Conservation (phyloP, 192 early-diverging fungal species). For the Coemansia sp. region DNA sequence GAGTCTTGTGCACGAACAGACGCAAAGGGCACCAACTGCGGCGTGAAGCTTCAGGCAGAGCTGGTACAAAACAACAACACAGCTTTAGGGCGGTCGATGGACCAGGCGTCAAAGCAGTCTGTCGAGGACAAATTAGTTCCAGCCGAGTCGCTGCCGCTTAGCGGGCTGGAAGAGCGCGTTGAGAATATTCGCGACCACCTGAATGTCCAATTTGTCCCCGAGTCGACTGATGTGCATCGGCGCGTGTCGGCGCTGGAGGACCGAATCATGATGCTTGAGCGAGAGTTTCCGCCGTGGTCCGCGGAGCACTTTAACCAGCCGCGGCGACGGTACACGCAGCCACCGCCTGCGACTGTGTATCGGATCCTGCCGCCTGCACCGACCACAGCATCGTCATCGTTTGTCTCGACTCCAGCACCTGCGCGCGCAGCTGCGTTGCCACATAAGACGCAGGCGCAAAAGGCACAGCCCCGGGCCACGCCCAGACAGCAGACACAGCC, state of each 20-base stretch:
- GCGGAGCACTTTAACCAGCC: conserved; percentile 71
- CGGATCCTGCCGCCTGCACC: conserved; percentile 20
- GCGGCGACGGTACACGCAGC: conserved; percentile 29
- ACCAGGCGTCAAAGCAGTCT: not conserved
- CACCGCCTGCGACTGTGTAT: conserved; percentile 37
- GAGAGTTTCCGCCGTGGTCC: conserved; percentile 75
- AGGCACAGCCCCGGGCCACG: not conserved
- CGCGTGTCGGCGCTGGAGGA: conserved; percentile 75
- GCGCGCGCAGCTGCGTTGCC: not conserved
- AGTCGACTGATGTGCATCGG: conserved; percentile 26
- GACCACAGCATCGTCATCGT: not conserved
- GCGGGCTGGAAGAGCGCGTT: conserved; percentile 57
- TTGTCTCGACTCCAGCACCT: not conserved
- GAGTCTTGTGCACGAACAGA: conserved; percentile 70
- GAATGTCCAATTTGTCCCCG: conserved; percentile 62
- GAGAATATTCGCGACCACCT: conserved; percentile 74
- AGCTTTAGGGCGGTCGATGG: conserved; percentile 61
- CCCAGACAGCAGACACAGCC: not conserved
- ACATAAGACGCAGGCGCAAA: not conserved
- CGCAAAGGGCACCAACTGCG: conserved; percentile 68
- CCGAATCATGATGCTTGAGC: conserved; percentile 72
- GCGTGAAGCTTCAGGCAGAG: conserved; percentile 77
- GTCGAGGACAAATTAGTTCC: not conserved
- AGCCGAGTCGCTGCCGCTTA: conserved; percentile 19
- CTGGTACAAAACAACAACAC: conserved; percentile 60